Percentiles rank a stretch among this genome's conserved stretches.
These are phyloP conservation scores for Thelephora terrestris DNA, from an alignment of 1,284 basidiomycete genomes.

Conservation along the genomic window DNA sequence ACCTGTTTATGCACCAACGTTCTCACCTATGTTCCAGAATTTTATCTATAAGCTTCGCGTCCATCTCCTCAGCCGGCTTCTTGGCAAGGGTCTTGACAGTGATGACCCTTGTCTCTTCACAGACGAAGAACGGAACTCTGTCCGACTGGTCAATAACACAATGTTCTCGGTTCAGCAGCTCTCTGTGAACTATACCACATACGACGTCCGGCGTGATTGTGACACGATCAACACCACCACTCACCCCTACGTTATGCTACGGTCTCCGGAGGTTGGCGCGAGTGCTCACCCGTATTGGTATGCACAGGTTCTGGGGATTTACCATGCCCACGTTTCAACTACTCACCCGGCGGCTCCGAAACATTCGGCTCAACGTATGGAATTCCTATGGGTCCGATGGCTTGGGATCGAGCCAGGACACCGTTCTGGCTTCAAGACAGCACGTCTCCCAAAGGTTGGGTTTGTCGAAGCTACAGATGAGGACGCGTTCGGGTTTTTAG, in stretches of 20 bases:
- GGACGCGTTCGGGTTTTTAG: no score
- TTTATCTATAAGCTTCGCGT: no score
- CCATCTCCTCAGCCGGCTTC: no score
- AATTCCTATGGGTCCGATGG: constrained; percentile 15
- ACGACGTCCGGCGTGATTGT: constrained; percentile 13
- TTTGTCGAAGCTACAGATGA: no score
- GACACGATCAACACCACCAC: constrained; percentile 6
- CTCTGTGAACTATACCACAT: constrained; percentile 14
- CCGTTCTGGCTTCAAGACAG: constrained; percentile 9
- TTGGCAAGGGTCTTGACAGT: no score
- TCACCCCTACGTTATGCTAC: constrained; percentile 8
- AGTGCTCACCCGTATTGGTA: constrained; percentile 5
- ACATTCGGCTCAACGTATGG: constrained; percentile 1
- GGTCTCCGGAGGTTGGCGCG: not conserved
- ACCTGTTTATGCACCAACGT: not conserved
- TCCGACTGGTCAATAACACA: constrained; percentile 10
- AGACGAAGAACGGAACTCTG: constrained; percentile 12
- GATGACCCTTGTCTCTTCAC: constrained; percentile 5
- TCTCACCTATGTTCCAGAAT: not conserved
- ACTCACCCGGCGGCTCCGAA: not conserved
- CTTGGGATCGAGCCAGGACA: constrained; percentile 7
- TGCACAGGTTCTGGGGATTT: constrained; percentile 7
- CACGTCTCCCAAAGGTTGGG: no score
- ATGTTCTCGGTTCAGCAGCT: constrained; percentile 16
- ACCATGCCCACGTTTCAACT: constrained; percentile 4